Evolutionary conservation across 108 stramenopile species (phyloP), one percentile per base, ranked within the genome.

Genomic region (Thalassiosira profunda): DNA sequence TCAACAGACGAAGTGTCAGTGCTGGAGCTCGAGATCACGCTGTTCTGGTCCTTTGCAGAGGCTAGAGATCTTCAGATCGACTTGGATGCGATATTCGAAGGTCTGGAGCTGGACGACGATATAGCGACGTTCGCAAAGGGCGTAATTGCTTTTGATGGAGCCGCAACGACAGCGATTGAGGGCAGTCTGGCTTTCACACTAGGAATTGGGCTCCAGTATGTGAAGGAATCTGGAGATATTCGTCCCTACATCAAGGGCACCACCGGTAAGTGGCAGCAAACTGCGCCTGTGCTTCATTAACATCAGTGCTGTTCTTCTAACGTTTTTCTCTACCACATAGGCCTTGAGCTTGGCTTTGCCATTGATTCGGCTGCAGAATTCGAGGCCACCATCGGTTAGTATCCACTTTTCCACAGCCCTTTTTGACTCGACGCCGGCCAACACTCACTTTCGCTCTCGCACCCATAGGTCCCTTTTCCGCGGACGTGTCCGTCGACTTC

Each of bases 181-280:
- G 61, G 61, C 34, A 31, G 41, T 2, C 1, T 77, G 14, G 25
- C 44, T 15, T 63, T 77, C 35, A 36, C 54, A 2, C 25, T 77
- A 4, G 76, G 69, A 7, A 24, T 77, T 11, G 76, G 76, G 6
- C 9, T 67, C 38, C 64, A 65, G 49, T 64, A 60, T 37, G 49
- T 17, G 23, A 56, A 36, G 7, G 2, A 35, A 40, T 26, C 45
- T 4, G 23, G 37, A 51, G 47, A 12, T 4, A 36, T 72, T 5
- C 57, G 31, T 67, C 64, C 53, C 10, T 79, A 70, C 42, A 36
- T 79, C 31, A 64, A 41, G 41, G 77, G 77, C 23, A 49, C 35
- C 25, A 72, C 77, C 1, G n/a, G n/a, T n/a, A n/a, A n/a, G n/a
- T n/a, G n/a, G n/a, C n/a, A n/a, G n/a, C n/a, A n/a, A n/a, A n/a